A percentile compares a stretch with the other conserved stretches of the same genome.
Evolutionary conservation across 768 basidiomycete species (phyloP).

Genomic region (Termitomyces sp.): DNA sequence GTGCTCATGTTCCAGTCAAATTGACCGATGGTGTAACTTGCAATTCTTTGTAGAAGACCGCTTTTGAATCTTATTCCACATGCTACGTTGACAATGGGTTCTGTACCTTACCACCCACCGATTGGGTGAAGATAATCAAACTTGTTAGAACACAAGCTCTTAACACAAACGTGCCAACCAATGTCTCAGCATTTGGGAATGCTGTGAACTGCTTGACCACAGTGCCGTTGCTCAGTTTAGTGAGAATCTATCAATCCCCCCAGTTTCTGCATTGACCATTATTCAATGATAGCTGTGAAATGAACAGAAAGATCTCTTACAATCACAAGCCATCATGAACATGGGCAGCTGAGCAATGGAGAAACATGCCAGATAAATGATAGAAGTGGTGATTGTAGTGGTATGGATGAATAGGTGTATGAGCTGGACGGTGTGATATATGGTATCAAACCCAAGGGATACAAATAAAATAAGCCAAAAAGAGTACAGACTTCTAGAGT

Average conservation of each 20-base stretch:
- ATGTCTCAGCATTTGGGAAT: slow-evolving; percentile 23
- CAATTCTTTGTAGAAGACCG: slow-evolving; percentile 8
- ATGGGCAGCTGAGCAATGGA: slow-evolving; percentile 4
- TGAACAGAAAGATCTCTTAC: too few species aligned
- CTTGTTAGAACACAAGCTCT: slow-evolving; percentile 30
- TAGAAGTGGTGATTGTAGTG: neutral
- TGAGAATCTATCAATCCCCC: too few species aligned
- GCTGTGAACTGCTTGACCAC: slow-evolving; percentile 28
- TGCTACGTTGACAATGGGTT: slow-evolving; percentile 41
- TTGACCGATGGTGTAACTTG: slow-evolving; percentile 23
- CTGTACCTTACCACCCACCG: slow-evolving; percentile 29
- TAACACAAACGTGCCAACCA: slow-evolving; percentile 24
- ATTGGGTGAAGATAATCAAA: slow-evolving; percentile 33
- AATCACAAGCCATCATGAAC: too few species aligned
- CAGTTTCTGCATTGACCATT: too few species aligned
- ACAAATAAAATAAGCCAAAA: neutral
- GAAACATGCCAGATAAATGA: neutral
- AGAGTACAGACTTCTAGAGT: neutral
- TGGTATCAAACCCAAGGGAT: neutral
- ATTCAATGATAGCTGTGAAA: too few species aligned
- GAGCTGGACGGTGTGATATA: neutral
- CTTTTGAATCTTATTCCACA: slow-evolving; percentile 37
- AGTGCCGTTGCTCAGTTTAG: neutral
- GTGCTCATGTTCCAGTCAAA: slow-evolving; percentile 30
- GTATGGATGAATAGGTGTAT: neutral